Evolutionary conservation across 1,139 yeast species (phyloP).

Genomic region (Pneumocystis canis): DNA sequence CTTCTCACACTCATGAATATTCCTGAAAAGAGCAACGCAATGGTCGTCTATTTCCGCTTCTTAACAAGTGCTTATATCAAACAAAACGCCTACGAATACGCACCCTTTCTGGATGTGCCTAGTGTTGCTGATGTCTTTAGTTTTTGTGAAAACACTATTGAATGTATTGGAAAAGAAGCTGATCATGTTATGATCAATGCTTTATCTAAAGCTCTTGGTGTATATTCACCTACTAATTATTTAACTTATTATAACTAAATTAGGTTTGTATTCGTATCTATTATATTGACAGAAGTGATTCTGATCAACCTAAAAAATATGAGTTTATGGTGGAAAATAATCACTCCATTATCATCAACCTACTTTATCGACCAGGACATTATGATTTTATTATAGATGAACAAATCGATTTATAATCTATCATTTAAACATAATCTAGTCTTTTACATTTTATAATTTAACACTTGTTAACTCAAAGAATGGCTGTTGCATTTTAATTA

Average conservation of each 20-base stretch:
- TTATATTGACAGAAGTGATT: conserved; percentile 15
- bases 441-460: neutral
- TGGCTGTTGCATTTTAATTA: neutral
- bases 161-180: conserved; percentile 15
- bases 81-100: conserved; percentile 15
- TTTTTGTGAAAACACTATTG: conserved; percentile 17
- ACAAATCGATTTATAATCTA: neutral
- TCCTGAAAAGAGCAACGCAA: conserved; percentile 16
- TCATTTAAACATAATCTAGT: neutral
- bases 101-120: conserved; percentile 15
- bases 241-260: conserved; percentile 6
- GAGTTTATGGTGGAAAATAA: conserved; percentile 11
- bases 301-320: conserved; percentile 13
- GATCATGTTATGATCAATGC: conserved; percentile 19
- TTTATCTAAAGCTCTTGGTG: conserved; percentile 16
- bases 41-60: conserved; percentile 17
- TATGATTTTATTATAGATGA: conserved; percentile 12
- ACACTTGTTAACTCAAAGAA: neutral
- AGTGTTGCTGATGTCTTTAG: conserved; percentile 10
- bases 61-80: conserved; percentile 18
- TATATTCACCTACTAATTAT: conserved; percentile 7
- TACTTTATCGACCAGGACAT: conserved; percentile 19
- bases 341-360: conserved; percentile 7
- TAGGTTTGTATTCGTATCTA: conserved; percentile 13
- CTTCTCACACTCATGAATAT: conserved; percentile 12